These are phyloP conservation scores for Salix udensis DNA, from an alignment of 345 rosid genomes.

Conservation along the genomic window DNA sequence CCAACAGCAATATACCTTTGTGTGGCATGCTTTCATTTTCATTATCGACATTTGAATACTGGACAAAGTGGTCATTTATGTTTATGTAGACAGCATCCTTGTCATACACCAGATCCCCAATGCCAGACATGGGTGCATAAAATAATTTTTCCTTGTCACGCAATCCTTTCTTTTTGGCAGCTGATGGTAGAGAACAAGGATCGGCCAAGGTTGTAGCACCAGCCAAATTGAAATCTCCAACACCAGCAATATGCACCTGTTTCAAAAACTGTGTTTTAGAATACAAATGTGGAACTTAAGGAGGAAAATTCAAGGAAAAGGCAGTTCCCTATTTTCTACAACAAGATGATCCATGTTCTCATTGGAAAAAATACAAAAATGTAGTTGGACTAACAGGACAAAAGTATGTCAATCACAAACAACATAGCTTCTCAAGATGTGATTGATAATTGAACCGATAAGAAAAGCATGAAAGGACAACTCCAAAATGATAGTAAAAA, in stretches of 20 bases:
- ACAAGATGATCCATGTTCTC: background rate
- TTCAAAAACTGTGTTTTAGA: too few species aligned
- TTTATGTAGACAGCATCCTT: constrained; percentile 97
- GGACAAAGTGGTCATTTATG: constrained; percentile 85
- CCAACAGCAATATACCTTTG: constrained; percentile 44
- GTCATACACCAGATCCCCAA: constrained; percentile 91
- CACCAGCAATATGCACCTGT: too few species aligned
- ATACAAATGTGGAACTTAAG: too few species aligned
- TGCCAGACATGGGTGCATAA: constrained; percentile 98
- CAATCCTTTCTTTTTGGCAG: too few species aligned
- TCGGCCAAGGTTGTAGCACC: too few species aligned
- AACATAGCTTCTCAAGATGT: background rate
- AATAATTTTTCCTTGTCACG: background rate
- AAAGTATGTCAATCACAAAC: background rate
- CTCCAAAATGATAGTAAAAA: background rate
- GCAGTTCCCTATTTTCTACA: background rate
- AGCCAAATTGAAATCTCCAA: too few species aligned
- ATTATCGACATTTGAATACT: constrained; percentile 68
- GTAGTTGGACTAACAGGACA: background rate
- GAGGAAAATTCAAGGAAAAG: too few species aligned
- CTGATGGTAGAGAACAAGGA: too few species aligned
- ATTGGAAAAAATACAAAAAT: background rate
- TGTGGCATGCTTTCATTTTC: constrained; percentile 44
- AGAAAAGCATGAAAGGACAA: background rate
- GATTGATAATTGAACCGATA: background rate